phyloP scores from a whole-genome alignment of 2,329 filamentous ascomycete species.

The Endoconidiophora polonica region DNA sequence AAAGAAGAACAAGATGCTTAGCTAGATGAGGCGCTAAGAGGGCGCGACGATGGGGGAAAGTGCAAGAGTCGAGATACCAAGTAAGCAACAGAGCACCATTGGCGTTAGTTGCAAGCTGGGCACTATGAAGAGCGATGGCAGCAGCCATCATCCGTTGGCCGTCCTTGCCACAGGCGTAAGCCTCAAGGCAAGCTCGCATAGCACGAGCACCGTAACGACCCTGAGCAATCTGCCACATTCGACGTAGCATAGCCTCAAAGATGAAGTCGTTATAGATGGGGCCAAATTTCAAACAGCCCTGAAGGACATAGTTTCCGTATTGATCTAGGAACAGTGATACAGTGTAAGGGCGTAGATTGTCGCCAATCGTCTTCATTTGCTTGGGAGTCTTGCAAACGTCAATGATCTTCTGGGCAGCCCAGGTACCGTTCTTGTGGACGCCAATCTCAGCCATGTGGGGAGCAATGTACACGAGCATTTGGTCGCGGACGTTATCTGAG shows the following conservation, averaged over 20 bases:
- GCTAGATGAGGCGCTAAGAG: slow-evolving; percentile 85
- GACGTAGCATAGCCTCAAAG: slow-evolving; percentile 89
- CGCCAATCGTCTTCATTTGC: slow-evolving; percentile 73
- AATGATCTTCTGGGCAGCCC: slow-evolving; percentile 98
- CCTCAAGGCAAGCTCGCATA: slow-evolving; percentile 93
- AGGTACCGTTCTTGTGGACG: slow-evolving; percentile 97
- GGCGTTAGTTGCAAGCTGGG: slow-evolving; percentile 87
- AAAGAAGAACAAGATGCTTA: slow-evolving; percentile 82
- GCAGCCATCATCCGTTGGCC: slow-evolving; percentile 92
- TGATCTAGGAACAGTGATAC: slow-evolving; percentile 90
- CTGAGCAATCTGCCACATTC: slow-evolving; percentile 85
- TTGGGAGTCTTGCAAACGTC: slow-evolving; percentile 75
- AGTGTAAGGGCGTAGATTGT: slow-evolving; percentile 70
- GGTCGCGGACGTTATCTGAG: slow-evolving; percentile 74
- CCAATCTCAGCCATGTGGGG: slow-evolving; percentile 93
- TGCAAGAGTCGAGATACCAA: slow-evolving; percentile 97
- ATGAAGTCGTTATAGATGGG: slow-evolving; percentile 87
- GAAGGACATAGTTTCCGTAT: slow-evolving; percentile 95
- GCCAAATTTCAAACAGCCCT: slow-evolving; percentile 87
- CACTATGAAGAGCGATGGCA: slow-evolving; percentile 88
- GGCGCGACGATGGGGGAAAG: slow-evolving; percentile 76
- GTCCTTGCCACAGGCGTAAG: slow-evolving; percentile 84
- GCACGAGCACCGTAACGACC: slow-evolving; percentile 88
- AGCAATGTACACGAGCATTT: slow-evolving; percentile 75
- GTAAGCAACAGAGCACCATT: slow-evolving; percentile 88